Base-by-base conservation (phyloP, 345 rosid genomes). In the Anacardium occidentale region DNA sequence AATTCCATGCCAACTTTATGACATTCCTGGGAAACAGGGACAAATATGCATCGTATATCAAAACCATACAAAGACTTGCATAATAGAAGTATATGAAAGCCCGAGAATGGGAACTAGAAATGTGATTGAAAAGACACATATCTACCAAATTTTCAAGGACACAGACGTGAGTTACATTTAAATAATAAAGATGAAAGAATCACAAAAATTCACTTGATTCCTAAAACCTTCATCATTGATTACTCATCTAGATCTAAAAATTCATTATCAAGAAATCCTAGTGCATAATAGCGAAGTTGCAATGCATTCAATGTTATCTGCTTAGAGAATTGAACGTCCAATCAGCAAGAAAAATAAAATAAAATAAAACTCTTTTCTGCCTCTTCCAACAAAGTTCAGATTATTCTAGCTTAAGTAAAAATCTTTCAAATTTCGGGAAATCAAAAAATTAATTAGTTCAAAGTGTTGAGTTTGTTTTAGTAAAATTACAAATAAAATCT, bases 11-110 rank as follows among this genome's bases (percentile, higher is more conserved):
- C 67, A 59, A 45, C 74, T 59, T 68, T 37, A 60, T 61, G 66
- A 40, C 76, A 64, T 75, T 80, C 90, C 90, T 86, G 87, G 64
- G 68, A 76, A n/a, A 62, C 26, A 74, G 11, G 44, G 37, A 73
- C 24, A 66, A 37, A 48, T 44, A 44, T 12, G 29, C 32, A 70
- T 44, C n/a, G 32, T 9, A 15, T 45, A 18, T 37, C 26, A 50
- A 70, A 14, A 51, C 44, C 9, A 52, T 75, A 57, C 17, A 4
- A n/a, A n/a, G n/a, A 64, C 25, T 54, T 25, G 9, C 55, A 50
- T 15, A 40, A 44, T 50, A 20, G 40, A 52, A 58, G 57, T 26
- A 15, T 3, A 52, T 18, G 62, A 32, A 50, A 44, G 25, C 42
- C n/a, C 26, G 60, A 54, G 63, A 68, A n/a, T 2, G 17, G 32